A percentile compares a stretch with the other conserved stretches of the same genome.
phyloP scores from a whole-genome alignment of 768 basidiomycete genomes.

The Suillus ampliporus region DNA sequence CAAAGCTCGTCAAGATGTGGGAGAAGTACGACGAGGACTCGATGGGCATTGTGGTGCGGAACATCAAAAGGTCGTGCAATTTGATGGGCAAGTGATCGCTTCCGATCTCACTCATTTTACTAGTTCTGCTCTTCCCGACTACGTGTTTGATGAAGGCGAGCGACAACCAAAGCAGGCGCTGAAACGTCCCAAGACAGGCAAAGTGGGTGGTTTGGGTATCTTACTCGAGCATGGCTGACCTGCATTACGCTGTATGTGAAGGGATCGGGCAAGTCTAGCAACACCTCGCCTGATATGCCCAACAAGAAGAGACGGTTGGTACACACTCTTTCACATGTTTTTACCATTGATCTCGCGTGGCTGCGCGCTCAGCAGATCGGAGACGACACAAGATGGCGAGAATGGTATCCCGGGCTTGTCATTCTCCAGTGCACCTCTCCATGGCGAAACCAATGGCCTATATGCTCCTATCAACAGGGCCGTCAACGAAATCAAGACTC shows the following conservation, averaged over 20 bases:
- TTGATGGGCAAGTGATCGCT: slow-evolving; percentile 20
- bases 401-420: slow-evolving; percentile 43
- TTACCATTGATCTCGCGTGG: slow-evolving; percentile 36
- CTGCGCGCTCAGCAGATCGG: slow-evolving; percentile 48
- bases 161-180: slow-evolving; percentile 71
- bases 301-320: slow-evolving; percentile 84
- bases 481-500: slow-evolving; percentile 55
- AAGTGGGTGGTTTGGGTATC: slow-evolving; percentile 48
- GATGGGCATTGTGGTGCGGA: slow-evolving; percentile 94
- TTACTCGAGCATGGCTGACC: slow-evolving; percentile 29
- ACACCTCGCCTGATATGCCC: slow-evolving; percentile 72
- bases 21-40: slow-evolving; percentile 89
- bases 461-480: slow-evolving; percentile 48
- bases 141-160: slow-evolving; percentile 83
- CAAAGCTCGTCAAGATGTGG: slow-evolving; percentile 93
- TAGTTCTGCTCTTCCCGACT: slow-evolving; percentile 79
- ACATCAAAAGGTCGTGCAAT: slow-evolving; percentile 80
- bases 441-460: slow-evolving; percentile 43
- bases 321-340: slow-evolving; percentile 23
- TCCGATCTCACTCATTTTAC: slow-evolving; percentile 26
- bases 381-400: slow-evolving; percentile 46
- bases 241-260: slow-evolving; percentile 42
- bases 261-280: slow-evolving; percentile 64
- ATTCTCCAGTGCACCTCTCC: slow-evolving; percentile 35
- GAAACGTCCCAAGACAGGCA: slow-evolving; percentile 73